Percentiles rank a stretch among this genome's conserved stretches.
These are phyloP conservation scores for Pugionium dolabratum DNA, from an alignment of 345 rosid species.

Conservation along the genomic window DNA sequence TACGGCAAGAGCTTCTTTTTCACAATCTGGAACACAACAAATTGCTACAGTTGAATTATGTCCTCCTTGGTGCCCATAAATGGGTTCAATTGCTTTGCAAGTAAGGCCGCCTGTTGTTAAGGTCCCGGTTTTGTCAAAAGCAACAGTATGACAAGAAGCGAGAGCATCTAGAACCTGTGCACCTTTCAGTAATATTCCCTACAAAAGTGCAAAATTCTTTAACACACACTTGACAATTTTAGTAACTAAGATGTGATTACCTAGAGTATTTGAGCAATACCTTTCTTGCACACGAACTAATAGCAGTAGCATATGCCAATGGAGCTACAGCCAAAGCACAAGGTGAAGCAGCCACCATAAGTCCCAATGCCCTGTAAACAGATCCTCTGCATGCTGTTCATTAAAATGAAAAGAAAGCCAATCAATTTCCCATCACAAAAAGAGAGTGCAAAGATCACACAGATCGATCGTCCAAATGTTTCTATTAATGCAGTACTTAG, in stretches of 20 bases:
- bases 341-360: conserved; percentile 97
- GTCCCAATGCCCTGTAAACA: conserved; percentile 86
- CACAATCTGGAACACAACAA: conserved; percentile 89
- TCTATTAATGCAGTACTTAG: no score
- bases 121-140: conserved; percentile 99
- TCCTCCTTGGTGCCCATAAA: conserved; percentile 67
- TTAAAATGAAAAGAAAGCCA: conserved; percentile 16
- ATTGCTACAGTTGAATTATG: conserved; percentile 40
- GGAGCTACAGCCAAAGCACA: conserved; percentile 99
- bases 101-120: conserved; percentile 93
- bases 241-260: not conserved
- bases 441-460: not conserved
- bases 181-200: conserved; percentile 98
- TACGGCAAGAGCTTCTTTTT: conserved; percentile 96
- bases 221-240: conserved; percentile 9
- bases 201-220: conserved; percentile 17
- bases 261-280: conserved; percentile 41
- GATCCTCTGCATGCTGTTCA: conserved; percentile 89
- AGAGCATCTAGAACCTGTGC: conserved; percentile 95
- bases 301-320: conserved; percentile 94
- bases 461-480: not conserved
- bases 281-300: conserved; percentile 95
- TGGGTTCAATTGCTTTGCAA: conserved; percentile 94
- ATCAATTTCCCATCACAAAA: not conserved
- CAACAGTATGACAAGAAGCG: conserved; percentile 86